Conservation (phyloP, 495 filamentous ascomycete species). For the Talaromyces wortmannii region DNA sequence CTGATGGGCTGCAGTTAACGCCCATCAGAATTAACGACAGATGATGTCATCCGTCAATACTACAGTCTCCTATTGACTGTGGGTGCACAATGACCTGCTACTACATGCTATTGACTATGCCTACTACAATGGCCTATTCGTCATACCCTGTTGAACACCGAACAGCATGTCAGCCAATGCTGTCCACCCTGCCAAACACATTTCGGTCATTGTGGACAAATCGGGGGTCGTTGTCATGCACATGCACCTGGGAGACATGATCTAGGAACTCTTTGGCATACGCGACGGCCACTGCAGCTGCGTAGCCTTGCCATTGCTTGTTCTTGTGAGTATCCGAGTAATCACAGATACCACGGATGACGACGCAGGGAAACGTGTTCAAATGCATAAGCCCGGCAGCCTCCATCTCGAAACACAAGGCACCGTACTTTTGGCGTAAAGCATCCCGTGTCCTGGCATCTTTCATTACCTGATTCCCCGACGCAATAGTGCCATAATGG, state of each 20-base stretch:
- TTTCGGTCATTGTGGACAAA: background rate
- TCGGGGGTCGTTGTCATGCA: background rate
- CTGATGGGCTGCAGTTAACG: too few relatives aligned
- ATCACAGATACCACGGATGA: slow-evolving; percentile 15
- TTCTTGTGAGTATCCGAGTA: slow-evolving; percentile 17
- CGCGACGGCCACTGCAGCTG: slow-evolving; percentile 12
- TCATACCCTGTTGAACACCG: too few relatives aligned
- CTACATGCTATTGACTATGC: too few relatives aligned
- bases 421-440: background rate
- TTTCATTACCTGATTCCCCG: slow-evolving; percentile 17
- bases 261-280: slow-evolving; percentile 7
- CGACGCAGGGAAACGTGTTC: slow-evolving; percentile 5
- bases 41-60: too few relatives aligned
- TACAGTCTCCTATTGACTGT: too few relatives aligned
- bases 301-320: slow-evolving; percentile 14
- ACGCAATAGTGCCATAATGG: slow-evolving; percentile 23
- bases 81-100: too few relatives aligned
- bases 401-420: slow-evolving; percentile 9
- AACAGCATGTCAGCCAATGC: background rate
- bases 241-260: background rate
- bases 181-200: background rate
- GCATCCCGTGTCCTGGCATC: slow-evolving; percentile 8
- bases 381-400: background rate
- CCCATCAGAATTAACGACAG: too few relatives aligned
- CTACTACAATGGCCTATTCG: too few relatives aligned